These are phyloP conservation scores for Podila clonocystis DNA, from an alignment of 192 early-diverging fungal genomes.

Conservation along the genomic window DNA sequence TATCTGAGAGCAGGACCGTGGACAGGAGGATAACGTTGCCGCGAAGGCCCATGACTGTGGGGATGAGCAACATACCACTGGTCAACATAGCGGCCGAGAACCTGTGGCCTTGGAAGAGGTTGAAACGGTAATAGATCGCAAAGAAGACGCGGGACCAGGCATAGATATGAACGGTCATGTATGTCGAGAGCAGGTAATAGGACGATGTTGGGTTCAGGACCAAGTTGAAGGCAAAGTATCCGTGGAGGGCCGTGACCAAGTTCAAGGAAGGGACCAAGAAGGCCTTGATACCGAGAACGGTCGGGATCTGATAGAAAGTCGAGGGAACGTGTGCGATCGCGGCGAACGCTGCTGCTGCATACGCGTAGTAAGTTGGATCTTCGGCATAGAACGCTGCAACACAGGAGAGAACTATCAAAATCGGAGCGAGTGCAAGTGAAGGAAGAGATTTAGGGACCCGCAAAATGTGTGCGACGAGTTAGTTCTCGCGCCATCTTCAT, in stretches of 20 bases:
- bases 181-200: conserved; percentile 41
- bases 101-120: conserved; percentile 34
- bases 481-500: neutral
- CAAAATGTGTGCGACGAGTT: neutral
- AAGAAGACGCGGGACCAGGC: conserved; percentile 52
- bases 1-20: conserved; percentile 21
- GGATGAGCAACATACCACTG: conserved; percentile 38
- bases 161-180: conserved; percentile 50
- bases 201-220: conserved; percentile 37
- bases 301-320: conserved; percentile 48
- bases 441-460: neutral
- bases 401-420: conserved; percentile 27
- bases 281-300: conserved; percentile 46
- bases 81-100: conserved; percentile 51
- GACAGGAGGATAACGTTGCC: conserved; percentile 26
- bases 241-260: conserved; percentile 37
- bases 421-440: neutral
- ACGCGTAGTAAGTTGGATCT: conserved; percentile 38
- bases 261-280: conserved; percentile 37
- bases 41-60: conserved; percentile 33
- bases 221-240: conserved; percentile 43
- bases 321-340: conserved; percentile 35
- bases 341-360: conserved; percentile 24
- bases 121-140: conserved; percentile 44
- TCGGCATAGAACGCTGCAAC: conserved; percentile 37